phyloP scores from a whole-genome alignment of 495 filamentous ascomycete genomes.

The Daldinia vernicosa region DNA sequence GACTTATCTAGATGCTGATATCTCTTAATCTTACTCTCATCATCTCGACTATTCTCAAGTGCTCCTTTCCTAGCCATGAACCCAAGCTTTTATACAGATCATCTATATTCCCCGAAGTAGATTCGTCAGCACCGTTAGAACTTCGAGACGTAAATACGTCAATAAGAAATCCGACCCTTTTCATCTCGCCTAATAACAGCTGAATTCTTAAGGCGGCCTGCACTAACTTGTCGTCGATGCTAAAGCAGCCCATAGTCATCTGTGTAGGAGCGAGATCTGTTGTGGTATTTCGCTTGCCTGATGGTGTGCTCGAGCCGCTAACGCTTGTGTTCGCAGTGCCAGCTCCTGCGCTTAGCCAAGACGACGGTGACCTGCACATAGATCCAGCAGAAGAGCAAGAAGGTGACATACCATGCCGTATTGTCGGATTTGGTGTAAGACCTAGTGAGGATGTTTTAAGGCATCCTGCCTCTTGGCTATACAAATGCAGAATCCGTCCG shows the following conservation, averaged over 20 bases:
- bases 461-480: not conserved
- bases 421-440: not conserved
- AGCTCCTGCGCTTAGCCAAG: not conserved
- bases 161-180: not conserved
- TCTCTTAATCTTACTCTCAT: slow-evolving; percentile 5
- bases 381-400: not conserved
- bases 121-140: not conserved
- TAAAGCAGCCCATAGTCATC: slow-evolving; percentile 6
- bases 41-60: not conserved
- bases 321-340: not conserved
- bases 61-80: not conserved
- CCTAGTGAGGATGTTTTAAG: not conserved
- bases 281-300: not conserved
- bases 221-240: not conserved
- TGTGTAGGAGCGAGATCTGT: not conserved
- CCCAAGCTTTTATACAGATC: slow-evolving; percentile 1
- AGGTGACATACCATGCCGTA: not conserved
- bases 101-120: not conserved
- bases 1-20: not conserved
- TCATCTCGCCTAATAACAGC: slow-evolving; percentile 5
- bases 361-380: slow-evolving; percentile 2
- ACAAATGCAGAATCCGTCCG: not conserved
- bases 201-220: slow-evolving; percentile 3
- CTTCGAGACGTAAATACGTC: not conserved
- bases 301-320: not conserved